Conservation (phyloP, 257 asterid species). For the Lycium ferocissimum region DNA sequence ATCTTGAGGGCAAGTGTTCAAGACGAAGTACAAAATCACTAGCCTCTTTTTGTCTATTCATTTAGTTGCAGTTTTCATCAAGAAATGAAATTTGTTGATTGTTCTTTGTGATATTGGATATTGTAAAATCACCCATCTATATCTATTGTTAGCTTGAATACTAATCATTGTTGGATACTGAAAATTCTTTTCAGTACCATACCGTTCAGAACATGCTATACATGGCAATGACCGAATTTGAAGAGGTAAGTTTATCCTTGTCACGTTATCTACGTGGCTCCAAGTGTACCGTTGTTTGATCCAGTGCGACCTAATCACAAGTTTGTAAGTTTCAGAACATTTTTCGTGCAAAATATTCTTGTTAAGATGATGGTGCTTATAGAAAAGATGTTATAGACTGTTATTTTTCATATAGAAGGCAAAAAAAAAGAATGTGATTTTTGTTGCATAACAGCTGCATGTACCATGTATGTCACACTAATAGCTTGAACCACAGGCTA, state of each 20-base stretch:
- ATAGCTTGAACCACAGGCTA: not conserved
- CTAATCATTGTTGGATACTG: constrained; percentile 26
- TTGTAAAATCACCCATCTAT: not conserved
- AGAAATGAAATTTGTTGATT: not conserved
- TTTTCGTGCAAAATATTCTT: constrained; percentile 23
- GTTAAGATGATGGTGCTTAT: constrained; percentile 17
- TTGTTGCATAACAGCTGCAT: not conserved
- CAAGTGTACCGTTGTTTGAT: not conserved
- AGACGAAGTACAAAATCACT: not conserved
- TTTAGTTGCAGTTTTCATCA: not conserved
- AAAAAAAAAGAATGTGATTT: not conserved
- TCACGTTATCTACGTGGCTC: constrained; percentile 12
- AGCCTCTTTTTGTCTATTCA: not conserved
- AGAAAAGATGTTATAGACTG: not conserved
- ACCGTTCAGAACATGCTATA: constrained; percentile 71
- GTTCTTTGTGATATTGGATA: not conserved
- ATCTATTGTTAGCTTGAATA: not conserved
- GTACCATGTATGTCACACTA: constrained; percentile 8
- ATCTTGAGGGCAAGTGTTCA: constrained; percentile 13
- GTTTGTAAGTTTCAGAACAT: not conserved
- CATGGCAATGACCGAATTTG: constrained; percentile 89
- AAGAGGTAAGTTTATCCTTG: constrained; percentile 52
- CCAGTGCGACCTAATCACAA: not conserved
- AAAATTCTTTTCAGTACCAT: constrained; percentile 67
- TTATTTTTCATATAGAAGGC: not conserved